phyloP scores from a whole-genome alignment of 371 early-diverging fungal species.

The Umbelopsis sp. region DNA sequence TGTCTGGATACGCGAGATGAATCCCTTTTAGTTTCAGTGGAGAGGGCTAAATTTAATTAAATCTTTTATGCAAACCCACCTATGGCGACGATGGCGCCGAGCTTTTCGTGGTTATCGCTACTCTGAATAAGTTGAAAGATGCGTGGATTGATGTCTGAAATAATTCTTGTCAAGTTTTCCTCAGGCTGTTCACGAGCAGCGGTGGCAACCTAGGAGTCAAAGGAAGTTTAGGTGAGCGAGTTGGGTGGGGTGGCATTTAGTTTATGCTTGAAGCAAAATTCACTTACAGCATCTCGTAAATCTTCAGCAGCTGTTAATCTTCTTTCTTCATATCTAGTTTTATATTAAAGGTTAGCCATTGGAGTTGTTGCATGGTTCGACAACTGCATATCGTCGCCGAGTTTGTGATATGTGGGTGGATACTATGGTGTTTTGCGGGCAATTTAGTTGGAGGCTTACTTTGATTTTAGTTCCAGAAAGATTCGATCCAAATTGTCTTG shows the following conservation, averaged over 20 bases:
- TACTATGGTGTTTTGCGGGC: background rate
- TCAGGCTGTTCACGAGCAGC: slow-evolving; percentile 71
- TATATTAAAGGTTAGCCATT: background rate
- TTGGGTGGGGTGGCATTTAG: background rate
- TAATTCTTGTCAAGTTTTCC: slow-evolving; percentile 69
- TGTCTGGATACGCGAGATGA: slow-evolving; percentile 42
- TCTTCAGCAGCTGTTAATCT: slow-evolving; percentile 64
- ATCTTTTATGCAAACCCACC: slow-evolving; percentile 44
- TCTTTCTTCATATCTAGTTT: slow-evolving; percentile 56
- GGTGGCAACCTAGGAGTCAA: slow-evolving; percentile 52
- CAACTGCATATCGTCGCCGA: no score
- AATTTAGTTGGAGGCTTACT: slow-evolving; percentile 30
- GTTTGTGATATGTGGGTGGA: no score
- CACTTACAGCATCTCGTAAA: slow-evolving; percentile 52
- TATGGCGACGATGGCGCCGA: slow-evolving; percentile 77
- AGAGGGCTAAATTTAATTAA: no score
- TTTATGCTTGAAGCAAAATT: background rate
- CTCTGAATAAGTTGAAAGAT: slow-evolving; percentile 76
- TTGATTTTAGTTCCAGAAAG: slow-evolving; percentile 54
- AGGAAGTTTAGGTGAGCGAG: background rate
- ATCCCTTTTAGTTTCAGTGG: background rate
- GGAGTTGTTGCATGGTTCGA: no score
- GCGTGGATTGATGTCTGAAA: slow-evolving; percentile 74
- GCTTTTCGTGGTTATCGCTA: slow-evolving; percentile 69
- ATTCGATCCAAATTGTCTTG: slow-evolving; percentile 54